Base-by-base conservation (phyloP, 495 filamentous ascomycete genomes). In the Aspergillus nanangensis region DNA sequence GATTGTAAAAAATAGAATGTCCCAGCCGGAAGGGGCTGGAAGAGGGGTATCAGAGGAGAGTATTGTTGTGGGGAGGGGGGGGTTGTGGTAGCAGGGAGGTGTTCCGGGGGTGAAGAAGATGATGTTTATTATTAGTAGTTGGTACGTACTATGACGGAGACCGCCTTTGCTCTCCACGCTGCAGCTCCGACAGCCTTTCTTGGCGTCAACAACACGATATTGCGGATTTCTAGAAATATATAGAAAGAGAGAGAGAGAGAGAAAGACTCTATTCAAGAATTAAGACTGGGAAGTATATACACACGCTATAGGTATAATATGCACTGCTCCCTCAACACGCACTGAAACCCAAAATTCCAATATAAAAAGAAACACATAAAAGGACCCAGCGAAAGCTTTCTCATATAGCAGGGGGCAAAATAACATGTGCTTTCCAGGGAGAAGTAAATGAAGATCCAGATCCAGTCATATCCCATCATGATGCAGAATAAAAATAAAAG, bases 381-480 rank as follows among this genome's bases (percentile, higher is more conserved):
- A n/a, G n/a, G n/a, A n/a, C n/a, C n/a, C n/a, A n/a, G n/a, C n/a
- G n/a, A n/a, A n/a, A n/a, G n/a, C n/a, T n/a, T n/a, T n/a, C n/a
- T n/a, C n/a, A n/a, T n/a, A n/a, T n/a, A n/a, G n/a, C n/a, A n/a
- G n/a, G n/a, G n/a, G n/a, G n/a, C n/a, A 29, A 29, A 29, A 29
- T 20, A 41, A 40, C 4, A 24, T 29, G 19, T 44, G 41, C 41
- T 23, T n/a, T n/a, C 20, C 20, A 20, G 15, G 25, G 17, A 48
- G 23, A 41, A 41, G 25, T 43, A 41, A 44, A 57, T n/a, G n/a
- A n/a, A n/a, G n/a, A n/a, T n/a, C n/a, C n/a, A n/a, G n/a, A 60
- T 54, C 41, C 52, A 58, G 53, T 65, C 67, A 57, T 71, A 61
- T 59, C 61, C 60, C 61, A 51, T 71, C 65, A 62, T 71, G 65